A percentile compares a stretch with the other conserved stretches of the same genome.
phyloP scores from a whole-genome alignment of 441 rosid genomes.

The Capsella rubella region DNA sequence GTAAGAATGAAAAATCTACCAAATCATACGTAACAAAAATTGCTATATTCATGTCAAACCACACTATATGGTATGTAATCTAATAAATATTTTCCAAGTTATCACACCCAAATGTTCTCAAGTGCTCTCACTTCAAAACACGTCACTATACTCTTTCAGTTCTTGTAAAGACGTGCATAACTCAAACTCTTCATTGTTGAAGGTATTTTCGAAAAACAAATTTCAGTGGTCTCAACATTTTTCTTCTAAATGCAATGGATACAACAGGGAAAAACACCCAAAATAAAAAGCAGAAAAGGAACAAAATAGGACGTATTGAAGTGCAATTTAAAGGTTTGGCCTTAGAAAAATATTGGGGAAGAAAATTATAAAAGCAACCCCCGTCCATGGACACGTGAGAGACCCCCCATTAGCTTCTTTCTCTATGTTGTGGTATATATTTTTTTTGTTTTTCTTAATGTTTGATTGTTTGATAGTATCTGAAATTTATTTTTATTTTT shows the following conservation, averaged over 20 bases:
- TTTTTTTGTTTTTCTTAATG: slow-evolving; percentile 3
- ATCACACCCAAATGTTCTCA: not conserved
- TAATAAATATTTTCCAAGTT: not conserved
- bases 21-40: not conserved
- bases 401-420: slow-evolving; percentile 31
- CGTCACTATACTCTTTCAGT: not conserved
- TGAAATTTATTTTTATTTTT: not conserved
- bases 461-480: slow-evolving; percentile 20
- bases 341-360: not conserved
- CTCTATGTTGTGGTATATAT: slow-evolving; percentile 28
- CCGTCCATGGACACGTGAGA: slow-evolving; percentile 43
- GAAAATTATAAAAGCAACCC: slow-evolving; percentile 12
- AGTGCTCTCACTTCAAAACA: not conserved
- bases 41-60: not conserved
- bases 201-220: not conserved
- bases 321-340: not conserved
- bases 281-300: not conserved
- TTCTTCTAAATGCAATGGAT: slow-evolving; percentile 1
- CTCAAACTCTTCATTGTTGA: not conserved
- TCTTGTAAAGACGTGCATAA: not conserved
- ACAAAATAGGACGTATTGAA: not conserved
- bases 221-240: not conserved
- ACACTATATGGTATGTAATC: not conserved
- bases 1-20: too few species aligned
- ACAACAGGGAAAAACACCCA: not conserved